Percentiles rank a stretch among this genome's conserved stretches.
Conservation (phyloP, 2,329 filamentous ascomycete species). For the Ramularia endophylla region DNA sequence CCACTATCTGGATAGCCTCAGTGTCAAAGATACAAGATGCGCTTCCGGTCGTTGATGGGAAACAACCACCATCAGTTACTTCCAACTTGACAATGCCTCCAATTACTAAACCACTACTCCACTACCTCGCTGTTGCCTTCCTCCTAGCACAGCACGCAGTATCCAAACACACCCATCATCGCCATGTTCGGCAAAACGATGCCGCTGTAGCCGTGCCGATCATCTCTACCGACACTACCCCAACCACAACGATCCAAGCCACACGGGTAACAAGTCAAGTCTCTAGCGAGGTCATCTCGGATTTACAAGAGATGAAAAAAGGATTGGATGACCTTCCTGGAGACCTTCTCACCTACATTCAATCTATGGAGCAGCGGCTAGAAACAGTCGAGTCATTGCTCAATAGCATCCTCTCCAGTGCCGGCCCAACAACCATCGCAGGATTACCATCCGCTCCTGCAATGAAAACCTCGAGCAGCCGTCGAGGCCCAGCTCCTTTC, state of each 20-base stretch:
- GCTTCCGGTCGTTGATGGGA: too few relatives aligned
- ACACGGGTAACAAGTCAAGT: too few relatives aligned
- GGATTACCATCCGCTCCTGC: not conserved
- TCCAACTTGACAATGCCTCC: too few relatives aligned
- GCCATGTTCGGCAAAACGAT: not conserved
- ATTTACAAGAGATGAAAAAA: not conserved
- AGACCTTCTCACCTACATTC: not conserved
- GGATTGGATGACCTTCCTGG: not conserved
- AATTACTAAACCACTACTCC: too few relatives aligned
- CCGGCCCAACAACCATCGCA: not conserved
- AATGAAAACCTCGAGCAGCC: not conserved
- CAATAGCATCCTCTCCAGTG: not conserved
- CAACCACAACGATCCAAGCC: too few relatives aligned
- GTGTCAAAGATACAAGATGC: too few relatives aligned
- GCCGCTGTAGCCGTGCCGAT: not conserved
- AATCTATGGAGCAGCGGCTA: not conserved
- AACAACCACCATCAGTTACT: too few relatives aligned
- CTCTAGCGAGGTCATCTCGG: not conserved
- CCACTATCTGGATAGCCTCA: too few relatives aligned
- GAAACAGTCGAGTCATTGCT: not conserved
- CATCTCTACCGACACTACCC: too few relatives aligned
- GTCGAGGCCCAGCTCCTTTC: not conserved
- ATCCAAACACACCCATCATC: not conserved
- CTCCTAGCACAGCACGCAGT: not conserved
- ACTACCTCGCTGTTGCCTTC: not conserved